Evolutionary conservation across 768 basidiomycete species (phyloP), one percentile per base, ranked within the genome.

Genomic region (Panus rudis): DNA sequence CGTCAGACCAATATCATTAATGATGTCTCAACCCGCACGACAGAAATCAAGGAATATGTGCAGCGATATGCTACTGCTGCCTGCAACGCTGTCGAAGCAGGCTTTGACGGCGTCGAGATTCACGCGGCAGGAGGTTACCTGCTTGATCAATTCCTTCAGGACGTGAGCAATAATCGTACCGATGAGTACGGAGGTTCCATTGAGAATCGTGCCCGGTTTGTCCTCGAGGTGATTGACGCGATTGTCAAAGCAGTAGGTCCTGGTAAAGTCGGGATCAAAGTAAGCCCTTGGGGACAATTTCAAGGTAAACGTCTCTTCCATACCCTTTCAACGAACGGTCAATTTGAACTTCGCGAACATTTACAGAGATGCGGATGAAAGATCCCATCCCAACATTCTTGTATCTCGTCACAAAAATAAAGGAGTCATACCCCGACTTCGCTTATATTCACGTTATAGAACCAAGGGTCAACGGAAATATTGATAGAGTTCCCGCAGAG

Each of bases 341-440:
- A 28, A 13, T 4, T 20, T 30, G 14, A 41, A 11, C 13, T 28
- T n/a, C n/a, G 19, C 45, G 20, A 52, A 7, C 52, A 59, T 22
- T n/a, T 3, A 40, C 23, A 52, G 57, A 34, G 5, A 76, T 81
- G 75, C 56, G 64, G 6, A 76, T 78, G 73, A 48, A 53, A 3
- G 68, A 82, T 45, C 79, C 78, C 0, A 59, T 69, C 3, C 75
- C 78, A 0, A 73, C 73, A 6, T 84, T 76, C 62, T 48, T 63
- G 0, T 68, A 80, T 56, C 49, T 82, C 25, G 67, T 74, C 19
- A 42, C 60, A 4, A 42, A 67, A 30, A 46, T 83, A 19, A 60
- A 58, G 27, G 43, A 57, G 14, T 46, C 47, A 6, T 65, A 70
- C 49, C 72, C 78, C 4, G 43, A 68, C 23, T 56, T 68, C 4